phyloP scores from a whole-genome alignment of 441 rosid genomes.

The Eutrema salsugineum region DNA sequence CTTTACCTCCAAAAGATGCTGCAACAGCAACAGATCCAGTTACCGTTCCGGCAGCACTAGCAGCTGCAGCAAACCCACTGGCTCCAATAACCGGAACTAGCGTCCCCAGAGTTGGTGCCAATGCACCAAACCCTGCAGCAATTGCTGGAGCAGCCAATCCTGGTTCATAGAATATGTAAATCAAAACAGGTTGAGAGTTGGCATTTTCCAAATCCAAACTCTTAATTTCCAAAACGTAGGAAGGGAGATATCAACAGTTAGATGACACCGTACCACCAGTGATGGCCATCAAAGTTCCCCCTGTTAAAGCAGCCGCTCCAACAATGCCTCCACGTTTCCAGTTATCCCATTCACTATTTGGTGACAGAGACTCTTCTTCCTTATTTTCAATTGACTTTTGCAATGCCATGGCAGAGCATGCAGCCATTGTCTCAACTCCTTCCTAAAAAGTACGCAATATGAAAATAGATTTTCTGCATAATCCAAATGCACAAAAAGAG shows the following conservation, averaged over 20 bases:
- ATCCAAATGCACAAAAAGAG: neutral
- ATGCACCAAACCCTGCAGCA: conserved; percentile 80
- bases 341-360: conserved; percentile 51
- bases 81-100: conserved; percentile 82
- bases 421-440: conserved; percentile 73
- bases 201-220: neutral
- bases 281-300: conserved; percentile 89
- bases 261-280: conserved; percentile 63
- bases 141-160: conserved; percentile 95
- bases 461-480: neutral
- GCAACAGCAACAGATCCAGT: conserved; percentile 94
- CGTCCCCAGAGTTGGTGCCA: conserved; percentile 85
- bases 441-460: conserved; percentile 40
- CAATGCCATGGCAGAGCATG: conserved; percentile 74
- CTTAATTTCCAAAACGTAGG: neutral
- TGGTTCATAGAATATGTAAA: conserved; percentile 22
- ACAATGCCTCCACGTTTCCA: conserved; percentile 91
- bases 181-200: neutral
- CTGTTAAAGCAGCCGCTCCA: conserved; percentile 91
- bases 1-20: conserved; percentile 90
- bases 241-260: neutral
- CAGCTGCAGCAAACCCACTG: conserved; percentile 93
- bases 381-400: conserved; percentile 46
- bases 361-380: conserved; percentile 40
- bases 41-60: conserved; percentile 87